Percentiles rank a stretch among this genome's conserved stretches.
Evolutionary conservation across 345 rosid species (phyloP).

Genomic region (Hypericum perforatum): DNA sequence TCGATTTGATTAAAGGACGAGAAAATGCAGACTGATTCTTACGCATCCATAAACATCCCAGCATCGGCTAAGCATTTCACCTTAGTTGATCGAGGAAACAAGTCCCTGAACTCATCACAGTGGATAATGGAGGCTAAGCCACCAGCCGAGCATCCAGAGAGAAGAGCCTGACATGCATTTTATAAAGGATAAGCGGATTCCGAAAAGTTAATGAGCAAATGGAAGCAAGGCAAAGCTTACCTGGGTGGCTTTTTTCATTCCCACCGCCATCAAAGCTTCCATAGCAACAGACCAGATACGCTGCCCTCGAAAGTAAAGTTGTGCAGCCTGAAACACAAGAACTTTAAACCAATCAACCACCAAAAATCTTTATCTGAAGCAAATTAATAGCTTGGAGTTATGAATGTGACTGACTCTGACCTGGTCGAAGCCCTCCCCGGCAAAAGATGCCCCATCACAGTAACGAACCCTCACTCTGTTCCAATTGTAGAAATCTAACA

Average conservation of each 20-base stretch:
- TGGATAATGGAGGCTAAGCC: conserved; percentile 25
- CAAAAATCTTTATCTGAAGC: not conserved
- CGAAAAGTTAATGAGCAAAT: not conserved
- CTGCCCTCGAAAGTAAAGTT: conserved; percentile 24
- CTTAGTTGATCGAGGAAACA: conserved; percentile 19
- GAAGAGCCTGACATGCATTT: conserved; percentile 18
- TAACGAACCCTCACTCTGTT: conserved; percentile 21
- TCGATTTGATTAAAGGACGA: not conserved
- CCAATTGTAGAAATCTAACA: conserved; percentile 25
- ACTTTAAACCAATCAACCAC: not conserved
- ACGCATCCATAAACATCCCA: conserved; percentile 25
- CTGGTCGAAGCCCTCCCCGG: conserved; percentile 18
- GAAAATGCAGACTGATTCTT: conserved; percentile 1
- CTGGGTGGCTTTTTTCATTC: conserved; percentile 21
- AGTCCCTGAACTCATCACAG: conserved; percentile 21
- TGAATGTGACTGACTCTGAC: conserved; percentile 7
- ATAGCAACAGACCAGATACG: conserved; percentile 24
- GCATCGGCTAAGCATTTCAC: conserved; percentile 30
- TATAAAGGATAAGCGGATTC: not conserved
- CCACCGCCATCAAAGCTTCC: conserved; percentile 18
- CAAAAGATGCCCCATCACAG: conserved; percentile 28
- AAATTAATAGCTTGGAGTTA: not conserved
- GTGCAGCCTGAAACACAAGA: conserved; percentile 11
- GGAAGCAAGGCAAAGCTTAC: conserved; percentile 1
- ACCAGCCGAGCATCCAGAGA: conserved; percentile 29